Base-by-base conservation (phyloP, 2,329 filamentous ascomycete species). In the Fusarium cyanostomum region DNA sequence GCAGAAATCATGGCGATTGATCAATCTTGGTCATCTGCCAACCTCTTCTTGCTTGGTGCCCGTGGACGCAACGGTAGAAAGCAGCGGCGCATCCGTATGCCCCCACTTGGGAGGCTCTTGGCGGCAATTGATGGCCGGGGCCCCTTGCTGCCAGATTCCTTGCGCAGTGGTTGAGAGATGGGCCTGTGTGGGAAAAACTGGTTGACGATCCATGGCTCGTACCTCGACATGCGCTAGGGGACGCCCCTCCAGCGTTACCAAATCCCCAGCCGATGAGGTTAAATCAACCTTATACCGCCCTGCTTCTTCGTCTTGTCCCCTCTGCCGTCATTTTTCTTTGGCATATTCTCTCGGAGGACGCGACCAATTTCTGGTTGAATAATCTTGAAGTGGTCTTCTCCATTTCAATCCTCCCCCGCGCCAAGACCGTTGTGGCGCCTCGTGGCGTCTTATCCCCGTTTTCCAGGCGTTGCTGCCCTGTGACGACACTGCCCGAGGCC, bases 401-500 rank as follows among this genome's bases (percentile, higher is more conserved):
- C 15, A 52, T 18, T 10, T 34, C 15, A 43, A 28, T 16, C 39
- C 50, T 39, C 30, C 30, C 31, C 26, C 38, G 34, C 21, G 63
- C 57, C 65, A 59, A 69, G 60, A 58, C 42, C 33, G 48, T 51
- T 51, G 68, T 70, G 66, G 68, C 66, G 56, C 48, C 42, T 18
- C 39, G 63, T 67, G 63, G 67, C 67, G 63, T 64, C 18, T 43
- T 21, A 67, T 63, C 56, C 62, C 39, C 28, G 55, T 50, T 49
- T 50, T 48, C 30, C 21, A 53, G 54, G 65, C 44, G 49, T 37
- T 46, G 55, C 52, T 58, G 65, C 65, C 65, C 69, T 71, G 69
- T 71, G 69, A 71, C 69, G 69, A 71, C 69, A 71, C 59, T 49
- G 50, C 24, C 38, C 27, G 18, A 52, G 64, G 60, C 59, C 67